Percentiles rank a stretch among this genome's conserved stretches.
phyloP scores from a whole-genome alignment of 2,329 filamentous ascomycete species.

The Verticillium dahliae region DNA sequence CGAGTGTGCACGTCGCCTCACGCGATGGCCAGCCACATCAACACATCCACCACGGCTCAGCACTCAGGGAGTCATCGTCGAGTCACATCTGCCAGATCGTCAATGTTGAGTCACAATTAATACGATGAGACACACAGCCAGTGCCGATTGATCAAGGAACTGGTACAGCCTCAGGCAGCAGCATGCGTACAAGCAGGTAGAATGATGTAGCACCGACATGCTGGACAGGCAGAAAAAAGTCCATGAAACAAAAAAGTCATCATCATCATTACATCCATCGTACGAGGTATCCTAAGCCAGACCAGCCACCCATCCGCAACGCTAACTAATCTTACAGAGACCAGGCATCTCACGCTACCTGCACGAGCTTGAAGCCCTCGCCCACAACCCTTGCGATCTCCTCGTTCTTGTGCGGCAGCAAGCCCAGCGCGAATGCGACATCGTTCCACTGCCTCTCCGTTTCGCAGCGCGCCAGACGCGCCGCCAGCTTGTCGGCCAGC shows the following conservation, averaged over 20 bases:
- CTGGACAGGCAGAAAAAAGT: not conserved
- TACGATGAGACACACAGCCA: not conserved
- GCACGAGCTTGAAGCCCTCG: constrained; percentile 71
- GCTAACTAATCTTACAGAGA: constrained; percentile 35
- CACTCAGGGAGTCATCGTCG: too few relatives aligned
- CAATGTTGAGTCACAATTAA: not conserved
- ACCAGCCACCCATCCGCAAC: not conserved
- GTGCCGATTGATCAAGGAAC: not conserved
- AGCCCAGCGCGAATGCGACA: constrained; percentile 82
- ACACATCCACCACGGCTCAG: too few relatives aligned
- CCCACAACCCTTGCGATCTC: constrained; percentile 72
- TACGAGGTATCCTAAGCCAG: not conserved
- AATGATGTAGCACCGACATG: not conserved
- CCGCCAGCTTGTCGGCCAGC: constrained; percentile 85
- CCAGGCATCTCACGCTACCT: constrained; percentile 26
- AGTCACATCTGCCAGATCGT: too few relatives aligned
- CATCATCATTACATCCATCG: not conserved
- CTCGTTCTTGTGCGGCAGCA: constrained; percentile 90
- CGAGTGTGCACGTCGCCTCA: too few relatives aligned
- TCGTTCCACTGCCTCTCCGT: constrained; percentile 97
- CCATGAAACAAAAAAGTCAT: not conserved
- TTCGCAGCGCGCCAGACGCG: constrained; percentile 77
- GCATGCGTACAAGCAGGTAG: not conserved
- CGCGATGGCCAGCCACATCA: too few relatives aligned
- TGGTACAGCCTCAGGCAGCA: not conserved